These are phyloP conservation scores for Russula emetica DNA, from an alignment of 768 basidiomycete species.

Conservation along the genomic window DNA sequence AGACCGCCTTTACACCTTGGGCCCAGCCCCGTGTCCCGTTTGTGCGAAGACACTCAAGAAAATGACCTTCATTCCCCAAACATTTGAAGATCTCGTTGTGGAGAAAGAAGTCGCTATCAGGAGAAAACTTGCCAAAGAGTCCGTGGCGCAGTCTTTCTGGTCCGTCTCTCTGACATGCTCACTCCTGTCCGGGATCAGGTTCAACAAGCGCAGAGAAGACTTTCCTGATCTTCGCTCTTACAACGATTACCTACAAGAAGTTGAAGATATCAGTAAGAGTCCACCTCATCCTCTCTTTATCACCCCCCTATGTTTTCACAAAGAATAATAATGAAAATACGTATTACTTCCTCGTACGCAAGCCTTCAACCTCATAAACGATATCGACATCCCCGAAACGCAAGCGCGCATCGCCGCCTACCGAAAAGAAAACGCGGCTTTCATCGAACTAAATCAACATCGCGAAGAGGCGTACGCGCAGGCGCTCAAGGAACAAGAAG, in stretches of 20 bases:
- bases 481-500: conserved; percentile 73
- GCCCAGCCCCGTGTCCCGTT: conserved; percentile 93
- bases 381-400: conserved; percentile 73
- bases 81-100: conserved; percentile 87
- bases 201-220: conserved; percentile 91
- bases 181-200: conserved; percentile 45
- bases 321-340: not conserved
- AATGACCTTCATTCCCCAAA: conserved; percentile 91
- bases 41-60: conserved; percentile 86
- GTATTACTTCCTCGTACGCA: not conserved
- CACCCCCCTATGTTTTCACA: not conserved
- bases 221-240: conserved; percentile 75
- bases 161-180: not conserved
- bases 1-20: conserved; percentile 91
- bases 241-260: conserved; percentile 95
- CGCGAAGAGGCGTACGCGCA: conserved; percentile 75
- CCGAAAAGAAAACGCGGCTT: conserved; percentile 72
- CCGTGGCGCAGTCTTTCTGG: conserved; percentile 30
- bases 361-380: conserved; percentile 93
- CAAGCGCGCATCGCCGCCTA: conserved; percentile 79
- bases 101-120: conserved; percentile 93
- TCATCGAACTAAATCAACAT: conserved; percentile 80
- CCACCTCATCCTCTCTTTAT: not conserved
- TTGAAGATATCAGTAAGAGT: conserved; percentile 79
- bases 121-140: conserved; percentile 87